These are phyloP conservation scores for Lactarius hatsudake DNA, from an alignment of 768 basidiomycete genomes.

Conservation along the genomic window DNA sequence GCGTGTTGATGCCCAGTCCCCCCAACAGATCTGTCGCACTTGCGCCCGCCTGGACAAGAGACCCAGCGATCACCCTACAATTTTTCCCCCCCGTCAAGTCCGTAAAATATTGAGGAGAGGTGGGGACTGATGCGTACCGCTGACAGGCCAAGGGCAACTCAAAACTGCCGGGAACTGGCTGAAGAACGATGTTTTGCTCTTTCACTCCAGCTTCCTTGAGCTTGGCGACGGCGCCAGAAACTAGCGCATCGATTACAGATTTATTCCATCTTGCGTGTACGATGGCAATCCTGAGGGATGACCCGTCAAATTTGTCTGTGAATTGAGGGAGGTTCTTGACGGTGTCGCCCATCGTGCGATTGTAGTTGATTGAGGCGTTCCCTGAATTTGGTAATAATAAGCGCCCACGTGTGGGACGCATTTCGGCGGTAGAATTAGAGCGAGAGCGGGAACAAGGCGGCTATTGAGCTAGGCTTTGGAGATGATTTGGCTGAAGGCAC, in stretches of 20 bases:
- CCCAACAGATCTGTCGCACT: constrained; percentile 79
- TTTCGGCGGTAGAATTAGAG: too few species aligned
- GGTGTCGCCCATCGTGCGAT: constrained; percentile 34
- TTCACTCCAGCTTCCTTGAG: constrained; percentile 85
- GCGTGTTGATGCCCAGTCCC: constrained; percentile 49
- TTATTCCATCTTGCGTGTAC: constrained; percentile 98
- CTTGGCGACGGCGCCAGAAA: constrained; percentile 75
- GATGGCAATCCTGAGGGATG: constrained; percentile 79
- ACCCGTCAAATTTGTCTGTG: constrained; percentile 69
- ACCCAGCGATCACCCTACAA: constrained; percentile 81
- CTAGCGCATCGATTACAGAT: constrained; percentile 77
- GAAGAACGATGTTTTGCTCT: constrained; percentile 83
- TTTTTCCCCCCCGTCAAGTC: not conserved
- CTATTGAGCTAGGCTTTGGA: too few species aligned
- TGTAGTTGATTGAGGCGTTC: not conserved
- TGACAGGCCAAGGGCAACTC: constrained; percentile 87
- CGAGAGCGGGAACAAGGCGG: too few species aligned
- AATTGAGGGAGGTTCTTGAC: constrained; percentile 78
- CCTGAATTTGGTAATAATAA: not conserved
- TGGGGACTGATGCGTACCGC: constrained; percentile 50
- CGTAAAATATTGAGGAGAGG: constrained; percentile 15
- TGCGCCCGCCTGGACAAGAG: constrained; percentile 75
- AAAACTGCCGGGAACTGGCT: constrained; percentile 92
- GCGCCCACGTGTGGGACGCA: not conserved
- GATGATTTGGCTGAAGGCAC: too few species aligned